Evolutionary conservation across 2,329 filamentous ascomycete species (phyloP).

Genomic region (Huntiella abstrusa): DNA sequence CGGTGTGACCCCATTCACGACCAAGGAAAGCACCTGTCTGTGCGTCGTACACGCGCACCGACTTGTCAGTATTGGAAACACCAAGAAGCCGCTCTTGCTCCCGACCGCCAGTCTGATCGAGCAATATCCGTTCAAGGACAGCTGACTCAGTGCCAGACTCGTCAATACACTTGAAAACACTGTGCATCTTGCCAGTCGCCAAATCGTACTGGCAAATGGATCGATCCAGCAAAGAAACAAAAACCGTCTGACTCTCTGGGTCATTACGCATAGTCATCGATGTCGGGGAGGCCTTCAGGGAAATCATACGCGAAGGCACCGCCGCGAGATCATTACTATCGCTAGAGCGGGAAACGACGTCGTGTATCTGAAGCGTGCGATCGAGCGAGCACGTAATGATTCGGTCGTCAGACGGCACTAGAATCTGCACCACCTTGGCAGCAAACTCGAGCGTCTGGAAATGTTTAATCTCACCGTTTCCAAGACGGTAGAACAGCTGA

Average conservation of each 20-base stretch:
- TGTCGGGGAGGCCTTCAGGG: conserved; percentile 68
- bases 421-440: conserved; percentile 55
- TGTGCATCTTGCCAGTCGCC: conserved; percentile 46
- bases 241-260: conserved; percentile 28
- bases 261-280: conserved; percentile 60
- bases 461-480: conserved; percentile 43
- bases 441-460: conserved; percentile 90
- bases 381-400: conserved; percentile 79
- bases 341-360: conserved; percentile 51
- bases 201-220: conserved; percentile 44
- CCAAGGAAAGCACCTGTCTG: conserved; percentile 61
- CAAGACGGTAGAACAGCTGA: conserved; percentile 55
- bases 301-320: conserved; percentile 56
- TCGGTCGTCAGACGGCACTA: conserved; percentile 57
- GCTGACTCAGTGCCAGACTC: conserved; percentile 64
- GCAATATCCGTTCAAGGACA: conserved; percentile 59
- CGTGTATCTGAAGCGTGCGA: conserved; percentile 66
- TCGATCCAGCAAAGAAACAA: conserved; percentile 41
- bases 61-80: conserved; percentile 91
- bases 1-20: conserved; percentile 87
- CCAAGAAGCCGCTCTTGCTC: conserved; percentile 54
- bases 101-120: conserved; percentile 34
- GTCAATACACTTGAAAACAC: conserved; percentile 68
- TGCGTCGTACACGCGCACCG: conserved; percentile 71
- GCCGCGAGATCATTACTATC: conserved; percentile 53